Conservation (phyloP, 2,329 filamentous ascomycete genomes). For the Cytospora schulzeri region DNA sequence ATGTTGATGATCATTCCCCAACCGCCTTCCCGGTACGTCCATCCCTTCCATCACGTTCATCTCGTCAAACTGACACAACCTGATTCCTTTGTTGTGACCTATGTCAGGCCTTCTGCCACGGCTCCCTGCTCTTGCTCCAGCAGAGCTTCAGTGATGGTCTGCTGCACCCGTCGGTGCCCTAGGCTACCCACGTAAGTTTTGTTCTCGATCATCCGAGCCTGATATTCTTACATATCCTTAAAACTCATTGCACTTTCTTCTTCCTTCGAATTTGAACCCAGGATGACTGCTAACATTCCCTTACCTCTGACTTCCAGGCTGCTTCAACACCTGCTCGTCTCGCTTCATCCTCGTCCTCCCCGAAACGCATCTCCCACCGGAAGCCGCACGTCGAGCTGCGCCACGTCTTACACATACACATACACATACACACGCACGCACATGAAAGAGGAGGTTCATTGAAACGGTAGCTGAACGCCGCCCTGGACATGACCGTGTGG, state of each 20-base stretch:
- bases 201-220: neutral
- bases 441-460: neutral
- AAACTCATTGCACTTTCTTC: neutral
- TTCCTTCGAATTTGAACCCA: neutral
- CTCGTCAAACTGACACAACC: too few species aligned
- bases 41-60: too few species aligned
- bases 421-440: neutral
- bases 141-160: neutral
- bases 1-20: neutral
- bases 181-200: neutral
- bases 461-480: neutral
- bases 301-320: neutral
- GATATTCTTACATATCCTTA: neutral
- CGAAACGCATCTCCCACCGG: neutral
- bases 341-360: neutral
- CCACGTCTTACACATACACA: too few species aligned
- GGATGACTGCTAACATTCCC: neutral
- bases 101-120: neutral
- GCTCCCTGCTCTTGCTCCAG: neutral
- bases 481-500: neutral
- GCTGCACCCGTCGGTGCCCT: too few species aligned
- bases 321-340: neutral
- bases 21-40: neutral
- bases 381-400: too few species aligned
- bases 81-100: neutral